Evolutionary conservation across 2,329 filamentous ascomycete genomes (phyloP), one percentile per base, ranked within the genome.

Genomic region (Pochonia chlamydosporia): DNA sequence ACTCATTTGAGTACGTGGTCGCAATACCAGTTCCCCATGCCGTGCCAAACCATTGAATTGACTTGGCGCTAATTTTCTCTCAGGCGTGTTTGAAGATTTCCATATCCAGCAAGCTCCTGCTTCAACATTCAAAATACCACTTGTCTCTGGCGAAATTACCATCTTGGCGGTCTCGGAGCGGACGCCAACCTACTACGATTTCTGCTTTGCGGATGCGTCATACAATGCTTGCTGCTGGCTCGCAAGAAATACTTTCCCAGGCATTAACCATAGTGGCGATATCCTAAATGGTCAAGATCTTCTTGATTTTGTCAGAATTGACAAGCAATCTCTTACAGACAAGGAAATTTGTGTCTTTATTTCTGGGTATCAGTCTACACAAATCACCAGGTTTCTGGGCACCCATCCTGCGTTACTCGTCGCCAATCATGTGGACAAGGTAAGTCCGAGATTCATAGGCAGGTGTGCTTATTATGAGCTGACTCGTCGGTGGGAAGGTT

Each of bases 381-480:
- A 45, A 3, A 55, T 55, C 30, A 51, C 49, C 1, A 41, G 47
- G n/a, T 55, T 53, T 31, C 31, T 47, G 11, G 53, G 53, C 9
- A 55, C 53, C 0, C 23, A 53, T 23, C 53, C 53, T 7, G 53
- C 53, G 16, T 28, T 55, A 18, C 43, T 55, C 25, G 53, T 55
- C 23, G 53, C 51, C 6, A 49, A 55, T 28, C 51, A 55, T 48
- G 45, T 49, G 6, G 49, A 51, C 36, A 55, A 52, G 51, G 53
- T 53, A 44, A 9, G 35, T 37, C n/a, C n/a, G n/a, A n/a, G n/a
- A n/a, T n/a, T n/a, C n/a, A n/a, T n/a, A n/a, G 35, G 35, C 8
- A 37, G 8, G 9, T 18, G 11, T 37, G 7, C n/a, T 30, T 44
- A 13, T 35, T 35, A 11, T 35, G 10, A 14, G 40, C 11, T 46